Evolutionary conservation across 2,329 filamentous ascomycete species (phyloP).

Genomic region (Fusarium solani-melongenae): DNA sequence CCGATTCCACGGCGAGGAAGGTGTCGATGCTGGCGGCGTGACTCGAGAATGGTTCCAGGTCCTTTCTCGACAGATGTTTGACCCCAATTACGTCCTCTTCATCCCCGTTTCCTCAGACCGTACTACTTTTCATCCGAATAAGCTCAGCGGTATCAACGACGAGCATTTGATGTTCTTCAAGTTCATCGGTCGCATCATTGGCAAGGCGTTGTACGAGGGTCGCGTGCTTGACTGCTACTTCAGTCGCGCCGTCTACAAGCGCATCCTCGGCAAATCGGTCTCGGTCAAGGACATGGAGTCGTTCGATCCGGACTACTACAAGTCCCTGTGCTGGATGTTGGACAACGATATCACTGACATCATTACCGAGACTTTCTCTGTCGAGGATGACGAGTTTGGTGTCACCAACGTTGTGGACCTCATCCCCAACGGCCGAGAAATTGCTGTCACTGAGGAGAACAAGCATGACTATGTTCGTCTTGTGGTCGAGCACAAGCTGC

Average conservation of each 20-base stretch:
- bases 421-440: constrained; percentile 86
- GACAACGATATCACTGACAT: constrained; percentile 99
- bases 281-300: constrained; percentile 99
- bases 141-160: constrained; percentile 90
- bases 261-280: constrained; percentile 92
- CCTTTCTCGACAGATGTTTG: constrained; percentile 97
- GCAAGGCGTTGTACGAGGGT: constrained; percentile 96
- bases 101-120: constrained; percentile 96
- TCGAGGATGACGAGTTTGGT: constrained; percentile 94
- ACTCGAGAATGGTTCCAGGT: constrained; percentile 99
- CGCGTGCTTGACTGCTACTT: constrained; percentile 98
- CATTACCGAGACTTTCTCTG: constrained; percentile 94
- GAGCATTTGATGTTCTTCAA: constrained; percentile 99
- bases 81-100: constrained; percentile 96
- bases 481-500: constrained; percentile 92
- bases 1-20: constrained; percentile 96
- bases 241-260: constrained; percentile 97
- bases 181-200: constrained; percentile 98
- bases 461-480: constrained; percentile 97
- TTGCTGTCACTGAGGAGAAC: constrained; percentile 96
- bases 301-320: constrained; percentile 98
- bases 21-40: constrained; percentile 96
- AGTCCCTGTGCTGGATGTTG: constrained; percentile 97
- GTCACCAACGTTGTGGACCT: constrained; percentile 89
- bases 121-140: constrained; percentile 98